These are phyloP conservation scores for Hordeum pubiflorum DNA, from an alignment of 202 grass and related monocot genomes.

Conservation along the genomic window DNA sequence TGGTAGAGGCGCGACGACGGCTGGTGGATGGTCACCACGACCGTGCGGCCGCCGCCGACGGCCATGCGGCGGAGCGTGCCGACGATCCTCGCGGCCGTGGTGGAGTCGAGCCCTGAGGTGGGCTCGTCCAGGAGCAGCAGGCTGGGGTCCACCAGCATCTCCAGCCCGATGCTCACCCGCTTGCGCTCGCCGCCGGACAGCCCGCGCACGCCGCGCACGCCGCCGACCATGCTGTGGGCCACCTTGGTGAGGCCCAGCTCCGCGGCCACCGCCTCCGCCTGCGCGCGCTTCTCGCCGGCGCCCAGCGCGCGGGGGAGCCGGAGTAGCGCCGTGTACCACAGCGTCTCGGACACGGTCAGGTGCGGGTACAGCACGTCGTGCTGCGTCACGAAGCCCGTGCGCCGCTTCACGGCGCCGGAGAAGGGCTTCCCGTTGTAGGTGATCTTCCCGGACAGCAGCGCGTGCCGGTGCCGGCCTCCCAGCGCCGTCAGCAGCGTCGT, in stretches of 20 bases:
- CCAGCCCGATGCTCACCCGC: slow-evolving; percentile 88
- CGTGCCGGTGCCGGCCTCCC: slow-evolving; percentile 42
- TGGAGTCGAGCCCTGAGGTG: slow-evolving; percentile 93
- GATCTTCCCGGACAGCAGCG: slow-evolving; percentile 69
- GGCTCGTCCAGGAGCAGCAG: slow-evolving; percentile 93
- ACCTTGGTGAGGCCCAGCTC: slow-evolving; percentile 79
- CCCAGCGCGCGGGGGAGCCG: slow-evolving; percentile 49
- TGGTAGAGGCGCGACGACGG: slow-evolving; percentile 84
- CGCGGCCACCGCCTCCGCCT: slow-evolving; percentile 52
- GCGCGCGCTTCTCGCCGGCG: slow-evolving; percentile 46
- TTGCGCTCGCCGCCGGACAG: slow-evolving; percentile 87
- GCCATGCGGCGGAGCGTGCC: slow-evolving; percentile 66
- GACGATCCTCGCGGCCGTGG: slow-evolving; percentile 60
- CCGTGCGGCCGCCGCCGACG: slow-evolving; percentile 43
- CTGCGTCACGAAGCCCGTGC: slow-evolving; percentile 83
- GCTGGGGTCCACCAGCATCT: slow-evolving; percentile 83
- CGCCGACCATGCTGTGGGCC: slow-evolving; percentile 72
- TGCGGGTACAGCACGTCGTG: slow-evolving; percentile 93
- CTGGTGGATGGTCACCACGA: slow-evolving; percentile 93
- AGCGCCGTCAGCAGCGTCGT: slow-evolving; percentile 89
- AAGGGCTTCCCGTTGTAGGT: slow-evolving; percentile 80
- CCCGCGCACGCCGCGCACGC: slow-evolving; percentile 77
- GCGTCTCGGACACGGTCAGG: slow-evolving; percentile 80
- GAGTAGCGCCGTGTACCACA: slow-evolving; percentile 84
- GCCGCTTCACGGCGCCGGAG: slow-evolving; percentile 65